Evolutionary conservation across 129 eudicot species (phyloP).

Genomic region (Scalesia atractyloides): DNA sequence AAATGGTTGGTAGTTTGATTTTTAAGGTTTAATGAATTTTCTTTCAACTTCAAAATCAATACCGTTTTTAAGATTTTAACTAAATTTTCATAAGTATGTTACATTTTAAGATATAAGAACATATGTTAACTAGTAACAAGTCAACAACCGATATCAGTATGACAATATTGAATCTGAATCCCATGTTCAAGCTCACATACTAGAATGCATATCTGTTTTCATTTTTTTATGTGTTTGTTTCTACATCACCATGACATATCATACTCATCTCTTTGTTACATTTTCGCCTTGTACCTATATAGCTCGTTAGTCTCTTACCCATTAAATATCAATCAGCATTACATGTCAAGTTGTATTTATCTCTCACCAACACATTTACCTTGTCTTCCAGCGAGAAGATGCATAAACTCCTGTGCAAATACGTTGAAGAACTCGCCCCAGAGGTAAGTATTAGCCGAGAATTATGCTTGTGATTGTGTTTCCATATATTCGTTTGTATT

Average conservation of each 20-base stretch:
- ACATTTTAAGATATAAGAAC: not conserved
- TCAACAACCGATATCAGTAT: not conserved
- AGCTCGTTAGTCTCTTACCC: not conserved
- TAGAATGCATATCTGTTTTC: not conserved
- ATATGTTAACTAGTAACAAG: not conserved
- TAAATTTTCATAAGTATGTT: not conserved
- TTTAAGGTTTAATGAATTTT: no score
- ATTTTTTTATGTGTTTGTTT: not conserved
- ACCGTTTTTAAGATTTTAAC: not conserved
- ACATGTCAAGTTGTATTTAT: not conserved
- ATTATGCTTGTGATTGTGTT: no score
- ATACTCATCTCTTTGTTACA: not conserved
- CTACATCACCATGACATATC: not conserved
- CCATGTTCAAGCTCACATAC: not conserved
- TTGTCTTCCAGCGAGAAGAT: not conserved
- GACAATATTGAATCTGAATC: not conserved
- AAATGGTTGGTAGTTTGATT: no score
- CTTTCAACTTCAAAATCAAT: no score
- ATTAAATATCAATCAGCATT: not conserved
- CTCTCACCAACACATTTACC: not conserved
- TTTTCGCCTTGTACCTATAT: not conserved
- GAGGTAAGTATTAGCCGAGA: no score
- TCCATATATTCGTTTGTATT: no score
- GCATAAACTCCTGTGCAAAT: not conserved
- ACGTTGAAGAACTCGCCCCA: slow-evolving; percentile 58